A percentile compares a stretch with the other conserved stretches of the same genome.
Evolutionary conservation across 768 basidiomycete species (phyloP).

Genomic region (Megacollybia marginata): DNA sequence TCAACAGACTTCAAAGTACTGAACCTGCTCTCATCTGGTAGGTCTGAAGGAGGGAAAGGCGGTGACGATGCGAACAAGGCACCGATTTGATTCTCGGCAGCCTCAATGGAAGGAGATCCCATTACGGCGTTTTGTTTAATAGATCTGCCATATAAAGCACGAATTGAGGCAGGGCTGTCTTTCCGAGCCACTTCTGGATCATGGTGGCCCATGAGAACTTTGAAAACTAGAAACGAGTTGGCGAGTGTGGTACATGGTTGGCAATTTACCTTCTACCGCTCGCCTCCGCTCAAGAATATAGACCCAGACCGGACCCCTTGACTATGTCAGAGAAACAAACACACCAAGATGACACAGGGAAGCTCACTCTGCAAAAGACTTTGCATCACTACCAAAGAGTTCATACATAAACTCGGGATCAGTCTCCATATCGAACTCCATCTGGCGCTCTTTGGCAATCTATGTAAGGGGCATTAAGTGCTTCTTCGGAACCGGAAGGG

Average conservation of each 20-base stretch:
- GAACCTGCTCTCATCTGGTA: constrained; percentile 39
- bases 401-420: constrained; percentile 76
- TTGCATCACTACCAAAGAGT: constrained; percentile 72
- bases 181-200: constrained; percentile 51
- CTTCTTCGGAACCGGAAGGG: neutral
- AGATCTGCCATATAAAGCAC: constrained; percentile 59
- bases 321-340: constrained; percentile 2
- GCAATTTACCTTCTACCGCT: constrained; percentile 45
- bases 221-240: constrained; percentile 37
- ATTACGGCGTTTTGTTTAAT: constrained; percentile 58
- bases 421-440: constrained; percentile 81
- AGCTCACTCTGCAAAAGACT: constrained; percentile 70
- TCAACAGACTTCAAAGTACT: constrained; percentile 36
- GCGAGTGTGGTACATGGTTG: too few relatives aligned
- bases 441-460: constrained; percentile 85
- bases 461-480: constrained; percentile 18
- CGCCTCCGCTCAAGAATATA: constrained; percentile 81
- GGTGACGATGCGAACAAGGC: constrained; percentile 79
- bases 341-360: neutral
- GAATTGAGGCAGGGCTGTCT: constrained; percentile 58
- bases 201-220: constrained; percentile 64
- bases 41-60: constrained; percentile 63
- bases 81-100: constrained; percentile 74
- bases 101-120: constrained; percentile 57
- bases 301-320: constrained; percentile 84